A percentile compares a stretch with the other conserved stretches of the same genome.
phyloP scores from a whole-genome alignment of 2,329 filamentous ascomycete genomes.

The Alternaria sp. region DNA sequence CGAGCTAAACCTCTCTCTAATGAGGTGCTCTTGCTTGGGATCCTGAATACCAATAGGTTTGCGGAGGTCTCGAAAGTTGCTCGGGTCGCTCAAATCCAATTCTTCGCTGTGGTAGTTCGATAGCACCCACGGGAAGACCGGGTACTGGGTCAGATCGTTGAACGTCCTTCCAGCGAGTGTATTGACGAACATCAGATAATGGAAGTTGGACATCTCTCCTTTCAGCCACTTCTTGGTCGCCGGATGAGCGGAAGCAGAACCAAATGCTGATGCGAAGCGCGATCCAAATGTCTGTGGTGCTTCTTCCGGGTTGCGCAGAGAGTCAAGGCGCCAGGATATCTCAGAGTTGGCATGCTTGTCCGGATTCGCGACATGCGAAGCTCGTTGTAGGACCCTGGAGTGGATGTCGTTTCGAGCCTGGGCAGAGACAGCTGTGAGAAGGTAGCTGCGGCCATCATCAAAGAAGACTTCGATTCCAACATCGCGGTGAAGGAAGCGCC shows the following conservation, averaged over 20 bases:
- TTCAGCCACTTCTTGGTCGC: slow-evolving; percentile 88
- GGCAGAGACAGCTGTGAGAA: slow-evolving; percentile 82
- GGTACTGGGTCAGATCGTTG: slow-evolving; percentile 97
- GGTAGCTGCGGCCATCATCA: slow-evolving; percentile 92
- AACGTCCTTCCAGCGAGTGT: slow-evolving; percentile 97
- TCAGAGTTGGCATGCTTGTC: slow-evolving; percentile 77
- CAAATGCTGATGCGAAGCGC: slow-evolving; percentile 92
- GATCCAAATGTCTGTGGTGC: slow-evolving; percentile 75
- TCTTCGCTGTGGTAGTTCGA: slow-evolving; percentile 96
- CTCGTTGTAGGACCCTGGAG: slow-evolving; percentile 75
- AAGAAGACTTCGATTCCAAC: slow-evolving; percentile 98
- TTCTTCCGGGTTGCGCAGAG: slow-evolving; percentile 72
- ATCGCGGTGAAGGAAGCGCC: slow-evolving; percentile 92
- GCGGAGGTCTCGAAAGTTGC: slow-evolving; percentile 86
- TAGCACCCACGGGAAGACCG: slow-evolving; percentile 96
- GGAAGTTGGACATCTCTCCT: slow-evolving; percentile 97
- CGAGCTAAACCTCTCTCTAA: slow-evolving; percentile 82
- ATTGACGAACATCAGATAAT: slow-evolving; percentile 98
- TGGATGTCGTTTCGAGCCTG: slow-evolving; percentile 80
- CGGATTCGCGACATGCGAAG: slow-evolving; percentile 77
- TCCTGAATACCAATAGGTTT: slow-evolving; percentile 97
- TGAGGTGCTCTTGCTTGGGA: slow-evolving; percentile 74
- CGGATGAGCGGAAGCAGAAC: slow-evolving; percentile 79
- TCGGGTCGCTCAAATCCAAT: slow-evolving; percentile 82
- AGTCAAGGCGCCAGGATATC: slow-evolving; percentile 90